Conservation (phyloP, 1,284 basidiomycete genomes). For the Pseudozyma hubeiensis region DNA sequence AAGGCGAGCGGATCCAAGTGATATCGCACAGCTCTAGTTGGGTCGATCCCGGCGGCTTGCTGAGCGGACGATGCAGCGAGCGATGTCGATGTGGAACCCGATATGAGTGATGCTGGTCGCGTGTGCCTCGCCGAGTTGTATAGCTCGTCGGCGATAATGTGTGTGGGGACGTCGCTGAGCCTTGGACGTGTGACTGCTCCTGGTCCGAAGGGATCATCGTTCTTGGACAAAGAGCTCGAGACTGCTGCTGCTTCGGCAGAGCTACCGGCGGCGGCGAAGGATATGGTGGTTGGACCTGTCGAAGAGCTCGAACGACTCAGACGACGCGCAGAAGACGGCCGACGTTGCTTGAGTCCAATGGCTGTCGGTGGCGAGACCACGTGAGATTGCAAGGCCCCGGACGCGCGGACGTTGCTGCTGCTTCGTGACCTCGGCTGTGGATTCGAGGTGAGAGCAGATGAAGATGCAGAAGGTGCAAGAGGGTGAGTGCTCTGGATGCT, state of each 20-base stretch:
- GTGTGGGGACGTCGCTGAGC: slow-evolving; percentile 36
- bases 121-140: slow-evolving; percentile 23
- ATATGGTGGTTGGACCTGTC: slow-evolving; percentile 39
- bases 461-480: slow-evolving; percentile 13
- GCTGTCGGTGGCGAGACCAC: slow-evolving; percentile 19
- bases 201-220: slow-evolving; percentile 50
- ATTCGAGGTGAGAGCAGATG: neutral
- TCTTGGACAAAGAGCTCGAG: neutral
- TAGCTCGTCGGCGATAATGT: slow-evolving; percentile 36
- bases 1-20: slow-evolving; percentile 22
- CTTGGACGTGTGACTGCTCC: slow-evolving; percentile 46
- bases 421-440: slow-evolving; percentile 28
- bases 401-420: slow-evolving; percentile 15
- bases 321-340: slow-evolving; percentile 38
- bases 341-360: slow-evolving; percentile 23
- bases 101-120: slow-evolving; percentile 28
- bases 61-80: slow-evolving; percentile 21
- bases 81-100: slow-evolving; percentile 32
- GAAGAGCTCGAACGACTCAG: slow-evolving; percentile 46
- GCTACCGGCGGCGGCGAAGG: slow-evolving; percentile 31
- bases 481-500: slow-evolving; percentile 14
- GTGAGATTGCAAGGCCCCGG: slow-evolving; percentile 1
- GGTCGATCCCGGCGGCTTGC: slow-evolving; percentile 22
- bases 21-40: slow-evolving; percentile 27
- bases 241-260: neutral